A percentile compares a stretch with the other conserved stretches of the same genome.
Evolutionary conservation across 352 stramenopile species (phyloP).

Genomic region (Albugo candida): DNA sequence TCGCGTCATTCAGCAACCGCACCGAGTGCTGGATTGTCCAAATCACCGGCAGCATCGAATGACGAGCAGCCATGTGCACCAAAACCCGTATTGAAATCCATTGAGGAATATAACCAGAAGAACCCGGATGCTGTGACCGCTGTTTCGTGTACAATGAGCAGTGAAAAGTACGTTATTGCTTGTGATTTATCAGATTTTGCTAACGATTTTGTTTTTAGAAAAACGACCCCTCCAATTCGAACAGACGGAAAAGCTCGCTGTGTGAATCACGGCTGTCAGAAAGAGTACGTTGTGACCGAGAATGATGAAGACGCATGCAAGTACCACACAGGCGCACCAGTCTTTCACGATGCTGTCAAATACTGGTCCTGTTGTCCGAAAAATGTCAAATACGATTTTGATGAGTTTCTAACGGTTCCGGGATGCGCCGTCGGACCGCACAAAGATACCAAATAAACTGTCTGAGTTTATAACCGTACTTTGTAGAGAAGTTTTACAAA

Average conservation of each 20-base stretch:
- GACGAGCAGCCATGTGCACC: constrained; percentile 19
- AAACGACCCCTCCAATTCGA: constrained; percentile 16
- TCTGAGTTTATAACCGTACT: no score
- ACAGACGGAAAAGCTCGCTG: constrained; percentile 80
- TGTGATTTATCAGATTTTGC: neutral
- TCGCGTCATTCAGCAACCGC: constrained; percentile 47
- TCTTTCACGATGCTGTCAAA: constrained; percentile 88
- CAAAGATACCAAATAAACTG: constrained; percentile 29
- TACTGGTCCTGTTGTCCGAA: constrained; percentile 89
- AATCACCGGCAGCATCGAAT: constrained; percentile 58
- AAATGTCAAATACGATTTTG: constrained; percentile 87
- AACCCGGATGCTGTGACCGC: constrained; percentile 81
- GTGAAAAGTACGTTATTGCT: no score
- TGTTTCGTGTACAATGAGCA: constrained; percentile 25
- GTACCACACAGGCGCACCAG: constrained; percentile 73
- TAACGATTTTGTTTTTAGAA: neutral
- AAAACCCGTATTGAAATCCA: constrained; percentile 64
- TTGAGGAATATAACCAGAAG: constrained; percentile 82
- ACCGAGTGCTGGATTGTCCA: constrained; percentile 50
- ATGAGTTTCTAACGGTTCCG: constrained; percentile 82
- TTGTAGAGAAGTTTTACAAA: no score
- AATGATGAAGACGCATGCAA: constrained; percentile 56
- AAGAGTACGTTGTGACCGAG: constrained; percentile 81
- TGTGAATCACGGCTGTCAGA: constrained; percentile 82
- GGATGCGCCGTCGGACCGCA: constrained; percentile 74